Conservation (phyloP, 2,329 filamentous ascomycete genomes). For the Cercospora citrullina region DNA sequence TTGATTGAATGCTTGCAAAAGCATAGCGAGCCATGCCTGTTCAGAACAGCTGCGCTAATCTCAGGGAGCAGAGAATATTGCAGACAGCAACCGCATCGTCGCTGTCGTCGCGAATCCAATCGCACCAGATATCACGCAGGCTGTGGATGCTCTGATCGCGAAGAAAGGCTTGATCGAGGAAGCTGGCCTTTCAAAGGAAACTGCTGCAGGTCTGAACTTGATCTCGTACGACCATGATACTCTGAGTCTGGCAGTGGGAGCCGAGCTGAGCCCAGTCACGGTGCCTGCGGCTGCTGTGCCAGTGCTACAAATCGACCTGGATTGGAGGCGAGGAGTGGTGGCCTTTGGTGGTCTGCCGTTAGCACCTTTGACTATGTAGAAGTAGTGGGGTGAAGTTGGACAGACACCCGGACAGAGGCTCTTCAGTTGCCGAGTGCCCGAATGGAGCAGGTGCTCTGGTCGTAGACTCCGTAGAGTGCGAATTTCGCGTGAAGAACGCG, state of each 20-base stretch:
- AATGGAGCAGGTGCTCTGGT: background rate
- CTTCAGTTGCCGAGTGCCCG: background rate
- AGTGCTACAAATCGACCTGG: conserved; percentile 26
- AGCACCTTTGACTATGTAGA: conserved; percentile 18
- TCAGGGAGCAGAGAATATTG: conserved; percentile 18
- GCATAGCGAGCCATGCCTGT: background rate
- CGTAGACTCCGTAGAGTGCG: background rate
- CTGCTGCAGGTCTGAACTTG: conserved; percentile 24
- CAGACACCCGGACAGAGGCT: background rate
- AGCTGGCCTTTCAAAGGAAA: conserved; percentile 26
- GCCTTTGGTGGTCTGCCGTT: conserved; percentile 27
- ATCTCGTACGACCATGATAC: conserved; percentile 30
- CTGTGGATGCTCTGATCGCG: conserved; percentile 27
- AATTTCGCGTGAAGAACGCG: background rate
- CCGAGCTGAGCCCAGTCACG: conserved; percentile 25
- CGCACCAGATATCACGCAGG: conserved; percentile 26
- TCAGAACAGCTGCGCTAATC: background rate
- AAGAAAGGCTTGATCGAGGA: conserved; percentile 27
- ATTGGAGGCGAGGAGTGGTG: conserved; percentile 26
- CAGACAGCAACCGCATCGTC: conserved; percentile 27
- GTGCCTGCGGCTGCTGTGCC: conserved; percentile 24
- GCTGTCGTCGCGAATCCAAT: conserved; percentile 29
- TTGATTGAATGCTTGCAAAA: background rate
- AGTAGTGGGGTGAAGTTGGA: background rate
- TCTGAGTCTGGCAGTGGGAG: conserved; percentile 26